Conservation (phyloP, 805 yeast genomes). For the Metschnikowia hibisci region DNA sequence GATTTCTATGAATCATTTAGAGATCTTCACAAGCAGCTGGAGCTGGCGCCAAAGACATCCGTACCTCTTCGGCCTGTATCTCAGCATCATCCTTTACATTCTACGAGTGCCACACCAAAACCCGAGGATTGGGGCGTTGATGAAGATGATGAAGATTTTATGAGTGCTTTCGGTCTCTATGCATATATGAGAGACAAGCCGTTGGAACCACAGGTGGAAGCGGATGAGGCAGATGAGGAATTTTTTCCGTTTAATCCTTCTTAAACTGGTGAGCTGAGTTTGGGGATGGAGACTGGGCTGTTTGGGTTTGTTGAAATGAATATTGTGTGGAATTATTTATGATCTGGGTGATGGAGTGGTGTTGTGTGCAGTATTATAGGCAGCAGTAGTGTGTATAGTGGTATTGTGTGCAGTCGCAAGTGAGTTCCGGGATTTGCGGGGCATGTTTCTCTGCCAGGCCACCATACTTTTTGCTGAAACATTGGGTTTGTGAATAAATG, state of each 20-base stretch:
- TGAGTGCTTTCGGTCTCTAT: slow-evolving; percentile 36
- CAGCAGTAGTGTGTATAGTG: no score
- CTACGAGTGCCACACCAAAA: slow-evolving; percentile 19
- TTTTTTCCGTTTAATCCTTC: slow-evolving; percentile 42
- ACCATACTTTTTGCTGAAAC: no score
- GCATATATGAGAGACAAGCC: slow-evolving; percentile 29
- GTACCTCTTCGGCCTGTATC: slow-evolving; percentile 38
- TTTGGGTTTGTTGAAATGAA: no score
- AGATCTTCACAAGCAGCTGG: slow-evolving; percentile 27
- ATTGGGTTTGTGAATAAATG: no score
- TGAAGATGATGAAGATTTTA: slow-evolving; percentile 33
- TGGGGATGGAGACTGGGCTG: background rate
- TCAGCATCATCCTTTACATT: slow-evolving; percentile 47
- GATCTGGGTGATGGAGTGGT: no score
- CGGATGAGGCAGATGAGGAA: slow-evolving; percentile 12
- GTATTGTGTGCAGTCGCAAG: no score
- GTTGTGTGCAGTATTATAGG: no score
- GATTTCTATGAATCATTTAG: slow-evolving; percentile 74
- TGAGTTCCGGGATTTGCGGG: no score
- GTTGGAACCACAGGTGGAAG: slow-evolving; percentile 7
- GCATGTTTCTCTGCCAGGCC: no score
- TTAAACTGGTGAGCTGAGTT: slow-evolving; percentile 7
- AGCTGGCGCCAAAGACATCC: slow-evolving; percentile 1
- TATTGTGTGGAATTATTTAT: no score
- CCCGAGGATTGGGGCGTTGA: slow-evolving; percentile 20